A percentile compares a stretch with the other conserved stretches of the same genome.
Conservation (phyloP, 2,329 filamentous ascomycete species). For the Mycosphaerella sp. region DNA sequence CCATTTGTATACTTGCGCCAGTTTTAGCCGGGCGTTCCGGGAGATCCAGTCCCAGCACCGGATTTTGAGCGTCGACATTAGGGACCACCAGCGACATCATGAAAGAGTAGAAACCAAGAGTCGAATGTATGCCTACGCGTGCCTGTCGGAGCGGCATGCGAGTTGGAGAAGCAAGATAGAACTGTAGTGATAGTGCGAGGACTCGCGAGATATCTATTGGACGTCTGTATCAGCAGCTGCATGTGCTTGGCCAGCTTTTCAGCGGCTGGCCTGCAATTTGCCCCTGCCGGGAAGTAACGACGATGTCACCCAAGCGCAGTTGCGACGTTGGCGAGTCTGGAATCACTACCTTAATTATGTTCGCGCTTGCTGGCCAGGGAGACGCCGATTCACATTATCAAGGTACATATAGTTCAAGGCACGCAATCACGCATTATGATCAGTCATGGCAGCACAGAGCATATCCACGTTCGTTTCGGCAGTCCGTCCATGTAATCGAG, state of each 20-base stretch:
- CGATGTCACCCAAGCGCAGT: no score
- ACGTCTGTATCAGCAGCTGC: no score
- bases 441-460: no score
- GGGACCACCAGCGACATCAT: background rate
- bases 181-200: background rate
- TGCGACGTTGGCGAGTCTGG: no score
- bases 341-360: no score
- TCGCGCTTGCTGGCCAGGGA: no score
- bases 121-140: background rate
- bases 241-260: no score
- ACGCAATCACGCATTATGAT: no score
- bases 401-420: no score
- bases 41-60: background rate
- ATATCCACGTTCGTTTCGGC: background rate
- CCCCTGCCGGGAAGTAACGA: no score
- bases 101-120: background rate
- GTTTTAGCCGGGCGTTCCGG: slow-evolving; percentile 19
- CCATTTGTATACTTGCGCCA: slow-evolving; percentile 9
- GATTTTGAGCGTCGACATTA: background rate
- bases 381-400: no score
- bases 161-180: background rate
- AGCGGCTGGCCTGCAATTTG: no score
- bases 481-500: background rate
- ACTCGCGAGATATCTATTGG: background rate
- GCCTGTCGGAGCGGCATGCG: background rate